These are phyloP conservation scores for Brassica nigra DNA, from an alignment of 345 rosid species.

Conservation along the genomic window DNA sequence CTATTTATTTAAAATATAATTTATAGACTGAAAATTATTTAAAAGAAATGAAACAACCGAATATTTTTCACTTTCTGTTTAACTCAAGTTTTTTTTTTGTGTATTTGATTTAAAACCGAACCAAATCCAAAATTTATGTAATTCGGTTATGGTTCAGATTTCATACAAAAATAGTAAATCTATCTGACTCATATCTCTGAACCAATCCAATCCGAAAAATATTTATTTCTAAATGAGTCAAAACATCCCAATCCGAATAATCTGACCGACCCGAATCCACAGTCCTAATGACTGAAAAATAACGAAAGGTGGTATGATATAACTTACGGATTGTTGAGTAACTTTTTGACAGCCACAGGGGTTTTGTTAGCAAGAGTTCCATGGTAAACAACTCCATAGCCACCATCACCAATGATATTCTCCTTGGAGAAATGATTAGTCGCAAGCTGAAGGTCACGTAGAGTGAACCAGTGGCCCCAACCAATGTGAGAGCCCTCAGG, in stretches of 20 bases:
- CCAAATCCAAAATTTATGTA: background rate
- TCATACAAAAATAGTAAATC: background rate
- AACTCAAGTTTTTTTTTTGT: background rate
- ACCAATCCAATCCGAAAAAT: background rate
- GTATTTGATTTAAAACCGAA: background rate
- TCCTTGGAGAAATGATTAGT: constrained; percentile 78
- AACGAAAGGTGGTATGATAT: constrained; percentile 1
- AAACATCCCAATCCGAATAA: background rate
- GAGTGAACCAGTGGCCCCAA: constrained; percentile 99
- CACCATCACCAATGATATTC: constrained; percentile 93
- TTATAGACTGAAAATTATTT: background rate
- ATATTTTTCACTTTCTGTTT: background rate
- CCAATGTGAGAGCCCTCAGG: constrained; percentile 89
- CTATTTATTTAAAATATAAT: background rate
- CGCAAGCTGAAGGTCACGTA: constrained; percentile 81
- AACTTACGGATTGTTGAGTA: constrained; percentile 87
- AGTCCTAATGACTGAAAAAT: background rate
- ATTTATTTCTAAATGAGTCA: background rate
- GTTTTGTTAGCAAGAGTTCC: constrained; percentile 71
- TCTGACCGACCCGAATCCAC: background rate
- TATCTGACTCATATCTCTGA: background rate
- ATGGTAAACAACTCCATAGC: constrained; percentile 89
- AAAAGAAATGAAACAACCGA: too few species aligned
- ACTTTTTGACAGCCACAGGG: constrained; percentile 92
- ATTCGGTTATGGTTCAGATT: background rate